A percentile compares a stretch with the other conserved stretches of the same genome.
Evolutionary conservation across 192 early-diverging fungal genomes (phyloP).

Genomic region (Funneliformis geosporum): DNA sequence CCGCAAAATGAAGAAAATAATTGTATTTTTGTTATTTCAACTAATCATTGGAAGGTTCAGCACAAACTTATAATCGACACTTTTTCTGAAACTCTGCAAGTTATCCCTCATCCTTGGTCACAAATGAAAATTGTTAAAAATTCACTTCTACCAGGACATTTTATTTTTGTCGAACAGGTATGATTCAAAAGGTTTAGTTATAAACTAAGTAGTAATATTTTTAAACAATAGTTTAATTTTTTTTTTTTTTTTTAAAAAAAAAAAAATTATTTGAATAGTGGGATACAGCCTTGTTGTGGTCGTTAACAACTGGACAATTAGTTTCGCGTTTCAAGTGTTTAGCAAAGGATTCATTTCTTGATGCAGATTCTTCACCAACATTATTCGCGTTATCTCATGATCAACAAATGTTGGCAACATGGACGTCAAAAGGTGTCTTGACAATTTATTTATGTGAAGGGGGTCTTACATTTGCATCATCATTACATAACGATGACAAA

Average conservation of each 20-base stretch:
- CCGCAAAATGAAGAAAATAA: not conserved
- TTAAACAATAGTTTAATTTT: not conserved
- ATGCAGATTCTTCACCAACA: slow-evolving; percentile 11
- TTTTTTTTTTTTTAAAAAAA: not conserved
- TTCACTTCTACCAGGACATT: not conserved
- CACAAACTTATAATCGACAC: slow-evolving; percentile 1
- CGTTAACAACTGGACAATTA: slow-evolving; percentile 10
- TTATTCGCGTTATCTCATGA: slow-evolving; percentile 7
- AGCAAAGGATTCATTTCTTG: slow-evolving; percentile 15
- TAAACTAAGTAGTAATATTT: too few relatives aligned
- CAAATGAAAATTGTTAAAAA: slow-evolving; percentile 15
- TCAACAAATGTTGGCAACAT: slow-evolving; percentile 14
- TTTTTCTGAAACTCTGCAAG: slow-evolving; percentile 8
- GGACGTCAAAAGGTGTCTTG: slow-evolving; percentile 18
- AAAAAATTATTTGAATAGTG: too few relatives aligned
- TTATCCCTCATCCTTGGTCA: slow-evolving; percentile 18
- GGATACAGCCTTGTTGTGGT: slow-evolving; percentile 15
- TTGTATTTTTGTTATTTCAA: slow-evolving; percentile 16
- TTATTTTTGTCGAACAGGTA: slow-evolving; percentile 21
- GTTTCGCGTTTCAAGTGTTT: slow-evolving; percentile 13
- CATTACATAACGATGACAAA: not conserved
- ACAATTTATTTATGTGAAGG: slow-evolving; percentile 10
- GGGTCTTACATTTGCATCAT: slow-evolving; percentile 13
- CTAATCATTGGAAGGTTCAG: not conserved
- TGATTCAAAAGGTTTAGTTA: not conserved